A percentile compares a stretch with the other conserved stretches of the same genome.
Evolutionary conservation across 805 yeast species (phyloP).

Genomic region (Hanseniaspora nectarophila): DNA sequence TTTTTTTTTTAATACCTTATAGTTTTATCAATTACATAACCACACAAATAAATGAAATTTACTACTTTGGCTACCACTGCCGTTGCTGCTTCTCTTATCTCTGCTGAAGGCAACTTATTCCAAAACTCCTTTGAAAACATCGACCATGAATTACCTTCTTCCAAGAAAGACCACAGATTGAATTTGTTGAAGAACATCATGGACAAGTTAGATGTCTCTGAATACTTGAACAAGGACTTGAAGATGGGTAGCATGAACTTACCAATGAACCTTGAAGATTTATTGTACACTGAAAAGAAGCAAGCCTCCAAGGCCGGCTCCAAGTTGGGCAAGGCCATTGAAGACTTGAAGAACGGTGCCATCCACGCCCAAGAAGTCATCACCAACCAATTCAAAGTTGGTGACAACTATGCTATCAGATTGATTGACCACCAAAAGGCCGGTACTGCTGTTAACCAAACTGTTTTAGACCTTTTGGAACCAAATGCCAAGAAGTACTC

Average conservation of each 20-base stretch:
- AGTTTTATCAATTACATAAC: neutral
- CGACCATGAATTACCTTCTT: neutral
- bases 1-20: too few relatives aligned
- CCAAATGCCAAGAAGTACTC: slow-evolving; percentile 61
- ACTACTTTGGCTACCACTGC: slow-evolving; percentile 35
- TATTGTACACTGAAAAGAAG: slow-evolving; percentile 7
- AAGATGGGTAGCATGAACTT: slow-evolving; percentile 10
- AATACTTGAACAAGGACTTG: slow-evolving; percentile 12
- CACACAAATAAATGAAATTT: slow-evolving; percentile 10
- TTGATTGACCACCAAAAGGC: slow-evolving; percentile 5
- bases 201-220: slow-evolving; percentile 13
- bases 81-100: slow-evolving; percentile 17
- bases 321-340: neutral
- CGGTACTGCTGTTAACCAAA: slow-evolving; percentile 32
- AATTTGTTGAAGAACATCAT: slow-evolving; percentile 7
- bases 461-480: slow-evolving; percentile 58
- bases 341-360: slow-evolving; percentile 1
- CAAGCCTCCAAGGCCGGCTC: neutral
- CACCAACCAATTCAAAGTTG: slow-evolving; percentile 12
- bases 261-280: slow-evolving; percentile 6
- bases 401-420: slow-evolving; percentile 15
- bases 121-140: slow-evolving; percentile 14
- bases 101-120: slow-evolving; percentile 15
- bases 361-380: slow-evolving; percentile 10
- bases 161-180: slow-evolving; percentile 13